Base-by-base conservation (phyloP, 805 yeast species). In the Saccharomycopsis vini region DNA sequence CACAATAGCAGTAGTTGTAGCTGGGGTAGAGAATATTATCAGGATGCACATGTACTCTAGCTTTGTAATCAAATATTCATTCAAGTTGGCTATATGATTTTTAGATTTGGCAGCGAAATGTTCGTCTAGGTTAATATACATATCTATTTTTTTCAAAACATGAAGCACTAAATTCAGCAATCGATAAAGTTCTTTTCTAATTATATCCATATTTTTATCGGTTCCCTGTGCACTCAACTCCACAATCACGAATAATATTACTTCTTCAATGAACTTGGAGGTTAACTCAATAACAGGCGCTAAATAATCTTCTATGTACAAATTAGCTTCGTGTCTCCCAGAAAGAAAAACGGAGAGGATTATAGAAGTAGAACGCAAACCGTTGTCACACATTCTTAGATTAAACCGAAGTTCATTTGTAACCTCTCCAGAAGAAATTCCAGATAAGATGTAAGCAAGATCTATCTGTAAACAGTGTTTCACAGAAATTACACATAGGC, bases 1-100 rank as follows among this genome's bases (percentile, higher is more conserved):
- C 5, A 35, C 5, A 6, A 5, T 19, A 35, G 13, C 13, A 16
- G 26, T 7, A n/a, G 19, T 32, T 15, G 16, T 7, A 15, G 7
- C 10, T 9, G 7, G 7, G 15, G n/a, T 15, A 9, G 34, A 47
- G 50, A 74, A 77, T 1, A 79, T 55, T 1, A 69, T 26, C 57
- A 58, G 5, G 67, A 40, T 52, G 5, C 71, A 59, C 20, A 76
- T 56, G 52, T 75, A 81, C 47, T 81, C 85, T 23, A 84, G 52
- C 49, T 71, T 73, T 0, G 87, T 77, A 7, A 81, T 54, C 0
- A 71, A 53, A 2, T 62, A 65, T 32, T 81, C 89, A 43, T 76
- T 75, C 33, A 68, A 40, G 3, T 23, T 21, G 13, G 43, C 23
- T 16, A 52, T 6, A 58, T 31, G 50, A 15, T 10, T 21, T 13